phyloP scores from a whole-genome alignment of 805 yeast species.

The Wickerhamomyces queroliae region DNA sequence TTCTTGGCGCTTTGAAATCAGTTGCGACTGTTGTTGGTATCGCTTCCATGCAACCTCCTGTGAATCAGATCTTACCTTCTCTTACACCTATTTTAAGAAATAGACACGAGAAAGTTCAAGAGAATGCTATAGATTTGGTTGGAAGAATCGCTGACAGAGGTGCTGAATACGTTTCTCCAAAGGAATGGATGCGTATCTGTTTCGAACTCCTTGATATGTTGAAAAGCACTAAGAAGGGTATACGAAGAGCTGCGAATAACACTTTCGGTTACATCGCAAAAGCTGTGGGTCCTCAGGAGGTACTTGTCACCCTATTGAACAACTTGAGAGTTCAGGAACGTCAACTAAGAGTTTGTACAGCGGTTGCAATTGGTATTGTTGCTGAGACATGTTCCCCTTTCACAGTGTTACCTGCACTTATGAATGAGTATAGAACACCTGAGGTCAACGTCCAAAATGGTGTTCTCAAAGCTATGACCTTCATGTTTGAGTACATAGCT shows the following conservation, averaged over 20 bases:
- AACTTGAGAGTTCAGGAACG: slow-evolving; percentile 91
- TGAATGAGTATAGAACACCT: slow-evolving; percentile 93
- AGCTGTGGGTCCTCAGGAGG: slow-evolving; percentile 96
- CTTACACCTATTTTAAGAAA: slow-evolving; percentile 88
- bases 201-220: slow-evolving; percentile 86
- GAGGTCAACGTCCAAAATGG: slow-evolving; percentile 95
- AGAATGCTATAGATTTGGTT: slow-evolving; percentile 68
- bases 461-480: slow-evolving; percentile 83
- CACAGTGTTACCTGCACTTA: slow-evolving; percentile 87
- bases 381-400: slow-evolving; percentile 92
- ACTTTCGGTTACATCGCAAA: slow-evolving; percentile 89
- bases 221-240: slow-evolving; percentile 70
- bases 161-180: slow-evolving; percentile 78
- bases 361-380: slow-evolving; percentile 96
- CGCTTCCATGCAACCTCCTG: slow-evolving; percentile 67
- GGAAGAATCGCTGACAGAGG: slow-evolving; percentile 79
- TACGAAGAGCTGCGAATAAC: slow-evolving; percentile 78
- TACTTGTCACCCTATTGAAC: slow-evolving; percentile 73
- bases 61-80: slow-evolving; percentile 77
- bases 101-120: slow-evolving; percentile 87
- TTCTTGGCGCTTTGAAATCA: slow-evolving; percentile 62
- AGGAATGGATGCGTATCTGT: slow-evolving; percentile 97
- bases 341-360: slow-evolving; percentile 93
- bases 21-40: slow-evolving; percentile 59
- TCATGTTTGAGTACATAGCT: slow-evolving; percentile 88